These are phyloP conservation scores for Salix suchowensis DNA, from an alignment of 345 rosid genomes.

Conservation along the genomic window DNA sequence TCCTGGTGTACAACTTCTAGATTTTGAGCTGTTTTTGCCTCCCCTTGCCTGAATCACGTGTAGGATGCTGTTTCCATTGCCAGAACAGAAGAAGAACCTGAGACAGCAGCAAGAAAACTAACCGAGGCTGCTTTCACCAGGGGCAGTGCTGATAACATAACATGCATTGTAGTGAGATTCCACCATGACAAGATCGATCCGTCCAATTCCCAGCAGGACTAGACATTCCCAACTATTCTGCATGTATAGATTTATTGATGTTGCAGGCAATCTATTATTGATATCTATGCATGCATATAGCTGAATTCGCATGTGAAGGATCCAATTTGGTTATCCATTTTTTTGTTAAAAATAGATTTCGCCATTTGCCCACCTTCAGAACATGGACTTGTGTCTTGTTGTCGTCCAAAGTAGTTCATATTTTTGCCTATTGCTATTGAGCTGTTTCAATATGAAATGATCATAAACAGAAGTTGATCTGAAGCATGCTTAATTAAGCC, in stretches of 20 bases:
- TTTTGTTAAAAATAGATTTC: constrained; percentile 2
- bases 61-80: constrained; percentile 90
- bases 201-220: constrained; percentile 22
- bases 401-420: neutral
- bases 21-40: neutral
- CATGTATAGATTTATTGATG: constrained; percentile 23
- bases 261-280: constrained; percentile 1
- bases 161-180: constrained; percentile 89
- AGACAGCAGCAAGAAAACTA: constrained; percentile 77
- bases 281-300: constrained; percentile 26
- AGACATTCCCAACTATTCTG: constrained; percentile 8
- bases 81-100: constrained; percentile 69
- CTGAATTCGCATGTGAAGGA: constrained; percentile 29
- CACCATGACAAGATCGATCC: constrained; percentile 43
- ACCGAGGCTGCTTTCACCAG: constrained; percentile 74
- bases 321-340: constrained; percentile 39
- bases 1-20: neutral
- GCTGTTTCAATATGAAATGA: neutral
- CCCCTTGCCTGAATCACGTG: neutral
- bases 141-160: constrained; percentile 96
- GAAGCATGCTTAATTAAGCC: neutral
- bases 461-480: neutral
- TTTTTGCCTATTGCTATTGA: neutral
- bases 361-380: neutral
- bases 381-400: neutral